phyloP scores from a whole-genome alignment of 371 early-diverging fungal species.

The Mortierella polycephala region DNA sequence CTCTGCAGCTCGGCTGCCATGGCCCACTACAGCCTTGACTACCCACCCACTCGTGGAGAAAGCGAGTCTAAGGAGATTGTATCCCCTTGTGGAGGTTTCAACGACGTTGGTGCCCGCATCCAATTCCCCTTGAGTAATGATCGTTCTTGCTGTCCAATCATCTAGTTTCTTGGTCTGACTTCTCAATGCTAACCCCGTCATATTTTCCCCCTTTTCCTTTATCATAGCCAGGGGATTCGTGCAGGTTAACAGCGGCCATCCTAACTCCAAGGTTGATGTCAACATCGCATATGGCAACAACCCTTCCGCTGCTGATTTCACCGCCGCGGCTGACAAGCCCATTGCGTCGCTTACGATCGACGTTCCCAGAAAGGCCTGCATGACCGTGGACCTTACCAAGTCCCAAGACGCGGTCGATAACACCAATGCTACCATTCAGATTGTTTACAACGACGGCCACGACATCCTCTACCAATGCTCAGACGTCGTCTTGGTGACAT shows the following conservation, averaged over 20 bases:
- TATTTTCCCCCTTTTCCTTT: not conserved
- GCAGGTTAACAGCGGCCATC: constrained; percentile 62
- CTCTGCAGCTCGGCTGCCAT: constrained; percentile 45
- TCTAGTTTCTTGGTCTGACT: too few species aligned
- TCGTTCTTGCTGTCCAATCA: not conserved
- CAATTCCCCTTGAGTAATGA: constrained; percentile 59
- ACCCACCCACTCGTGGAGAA: constrained; percentile 67
- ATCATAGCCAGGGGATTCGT: constrained; percentile 59
- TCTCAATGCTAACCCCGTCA: too few species aligned
- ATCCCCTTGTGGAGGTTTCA: constrained; percentile 66
- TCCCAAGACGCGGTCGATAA: constrained; percentile 56
- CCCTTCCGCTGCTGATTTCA: constrained; percentile 55
- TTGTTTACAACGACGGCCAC: constrained; percentile 68
- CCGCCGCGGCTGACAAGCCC: constrained; percentile 47
- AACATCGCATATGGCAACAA: constrained; percentile 57
- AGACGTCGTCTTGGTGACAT: constrained; percentile 61
- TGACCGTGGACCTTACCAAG: constrained; percentile 54
- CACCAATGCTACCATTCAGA: constrained; percentile 65
- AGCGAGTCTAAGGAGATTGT: constrained; percentile 59
- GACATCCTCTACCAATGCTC: constrained; percentile 68
- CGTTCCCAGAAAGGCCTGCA: constrained; percentile 60
- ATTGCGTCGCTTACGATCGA: constrained; percentile 26
- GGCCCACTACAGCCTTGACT: constrained; percentile 63
- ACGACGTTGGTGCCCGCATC: constrained; percentile 54
- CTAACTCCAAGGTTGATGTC: constrained; percentile 58